These are phyloP conservation scores for Cladosporium colombiae DNA, from an alignment of 2,329 filamentous ascomycete genomes.

Conservation along the genomic window DNA sequence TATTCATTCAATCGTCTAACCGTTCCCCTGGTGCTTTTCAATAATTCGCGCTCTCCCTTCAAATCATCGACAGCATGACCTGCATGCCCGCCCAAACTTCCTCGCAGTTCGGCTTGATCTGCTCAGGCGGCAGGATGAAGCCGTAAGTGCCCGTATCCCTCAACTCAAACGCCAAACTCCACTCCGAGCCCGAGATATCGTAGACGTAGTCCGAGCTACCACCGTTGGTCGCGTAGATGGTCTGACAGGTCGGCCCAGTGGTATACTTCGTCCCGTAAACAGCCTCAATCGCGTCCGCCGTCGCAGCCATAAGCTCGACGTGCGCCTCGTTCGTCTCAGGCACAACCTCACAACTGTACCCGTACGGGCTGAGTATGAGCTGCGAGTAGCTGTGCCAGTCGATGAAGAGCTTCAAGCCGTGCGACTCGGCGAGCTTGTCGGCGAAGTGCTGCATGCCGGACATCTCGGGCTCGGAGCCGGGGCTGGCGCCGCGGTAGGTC, in stretches of 20 bases:
- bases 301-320: constrained; percentile 52
- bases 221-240: constrained; percentile 15
- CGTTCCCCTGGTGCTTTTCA: neutral
- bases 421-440: constrained; percentile 7
- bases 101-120: constrained; percentile 18
- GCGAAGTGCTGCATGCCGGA: constrained; percentile 21
- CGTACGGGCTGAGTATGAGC: constrained; percentile 60
- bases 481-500: constrained; percentile 42
- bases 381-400: constrained; percentile 67
- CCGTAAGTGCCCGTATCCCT: constrained; percentile 16
- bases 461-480: constrained; percentile 54
- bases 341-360: constrained; percentile 56
- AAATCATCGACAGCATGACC: constrained; percentile 25
- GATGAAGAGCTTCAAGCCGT: constrained; percentile 58
- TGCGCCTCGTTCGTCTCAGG: constrained; percentile 50
- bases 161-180: constrained; percentile 18
- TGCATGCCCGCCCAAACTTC: constrained; percentile 34
- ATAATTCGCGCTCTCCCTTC: neutral
- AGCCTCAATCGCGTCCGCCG: constrained; percentile 56
- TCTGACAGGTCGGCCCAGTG: constrained; percentile 49
- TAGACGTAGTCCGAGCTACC: constrained; percentile 23
- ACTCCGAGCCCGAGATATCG: constrained; percentile 20
- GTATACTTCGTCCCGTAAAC: constrained; percentile 51
- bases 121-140: constrained; percentile 19
- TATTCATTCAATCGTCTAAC: neutral